Base-by-base conservation (phyloP, 1,284 basidiomycete genomes). In the Clitocybe nebularis region DNA sequence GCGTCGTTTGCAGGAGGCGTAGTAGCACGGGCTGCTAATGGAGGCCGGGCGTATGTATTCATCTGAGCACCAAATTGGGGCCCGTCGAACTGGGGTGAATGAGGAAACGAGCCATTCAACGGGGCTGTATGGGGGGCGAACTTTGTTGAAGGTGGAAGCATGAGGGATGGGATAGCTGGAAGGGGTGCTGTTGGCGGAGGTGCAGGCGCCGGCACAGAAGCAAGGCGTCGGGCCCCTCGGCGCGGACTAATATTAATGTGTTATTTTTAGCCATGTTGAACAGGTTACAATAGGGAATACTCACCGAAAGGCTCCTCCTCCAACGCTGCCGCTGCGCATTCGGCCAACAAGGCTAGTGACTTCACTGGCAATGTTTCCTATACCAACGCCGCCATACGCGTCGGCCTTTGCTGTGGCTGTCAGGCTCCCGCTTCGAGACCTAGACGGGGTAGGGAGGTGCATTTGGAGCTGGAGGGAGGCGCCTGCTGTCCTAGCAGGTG, bases 251-350 rank as follows among this genome's bases (percentile, higher is more conserved):
- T 36, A 24, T 36, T 6, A 34, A 20, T 30, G 28, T 16, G 29
- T 26, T 24, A n/a, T 28, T 36, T 43, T 46, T 48, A 26, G 20
- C 25, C 7, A 17, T 2, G 29, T 28, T 16, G 28, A 44, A 19
- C 34, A 21, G 16, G 44, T 22, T 20, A 33, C 24, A 23, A 29
- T 13, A 36, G 23, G 14, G 14, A 24, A 28, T 7, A 58, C 68
- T 42, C 49, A 71, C 71, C 67, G 45, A 16, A 61, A 50, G 3
- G 55, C 51, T 5, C 54, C 50, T 5, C 54, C 50, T 34, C 66
- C 57, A 24, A 66, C 54, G 44, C 77, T 79, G 2, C 74, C 74
- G 44, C 74, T 77, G 34, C 77, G 61, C 54, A 76, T 55, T 36
- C 77, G 59, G 10, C 68, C 64, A 23, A 70, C 59, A 3, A 74